Conservation (phyloP, 2,329 filamentous ascomycete genomes). For the Pseudofabraea citricarpa region DNA sequence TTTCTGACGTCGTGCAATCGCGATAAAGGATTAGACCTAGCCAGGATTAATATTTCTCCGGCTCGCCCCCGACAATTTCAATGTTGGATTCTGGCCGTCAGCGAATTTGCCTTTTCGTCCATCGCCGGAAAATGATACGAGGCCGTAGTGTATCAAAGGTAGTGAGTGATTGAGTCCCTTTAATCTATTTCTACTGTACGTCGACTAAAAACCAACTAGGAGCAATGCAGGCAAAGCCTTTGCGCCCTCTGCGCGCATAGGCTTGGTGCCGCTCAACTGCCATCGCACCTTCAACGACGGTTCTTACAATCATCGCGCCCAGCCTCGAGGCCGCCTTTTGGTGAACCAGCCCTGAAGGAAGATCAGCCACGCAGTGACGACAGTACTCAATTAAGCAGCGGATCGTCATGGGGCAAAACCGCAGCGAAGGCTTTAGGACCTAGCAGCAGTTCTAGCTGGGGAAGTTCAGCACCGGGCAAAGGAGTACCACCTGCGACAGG, state of each 20-base stretch:
- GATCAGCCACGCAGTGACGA: too few species aligned
- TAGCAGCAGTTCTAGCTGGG: not conserved
- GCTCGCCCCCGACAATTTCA: not conserved
- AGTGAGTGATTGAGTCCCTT: too few species aligned
- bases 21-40: not conserved
- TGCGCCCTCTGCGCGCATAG: slow-evolving; percentile 29
- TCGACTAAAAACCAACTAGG: slow-evolving; percentile 12
- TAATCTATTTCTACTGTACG: too few species aligned
- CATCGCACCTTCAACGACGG: slow-evolving; percentile 26
- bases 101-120: slow-evolving; percentile 6
- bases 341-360: slow-evolving; percentile 12
- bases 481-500: not conserved
- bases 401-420: slow-evolving; percentile 11
- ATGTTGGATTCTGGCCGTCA: not conserved
- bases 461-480: not conserved
- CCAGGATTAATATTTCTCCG: not conserved
- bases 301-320: slow-evolving; percentile 26
- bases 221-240: slow-evolving; percentile 21
- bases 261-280: slow-evolving; percentile 21
- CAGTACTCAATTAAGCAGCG: too few species aligned
- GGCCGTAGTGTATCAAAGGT: slow-evolving; percentile 25
- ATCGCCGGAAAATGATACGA: slow-evolving; percentile 22
- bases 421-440: slow-evolving; percentile 1
- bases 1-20: not conserved
- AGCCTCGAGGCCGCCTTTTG: slow-evolving; percentile 17